phyloP scores from a whole-genome alignment of 768 basidiomycete species.

The Tylopilus vinaceipallidus region DNA sequence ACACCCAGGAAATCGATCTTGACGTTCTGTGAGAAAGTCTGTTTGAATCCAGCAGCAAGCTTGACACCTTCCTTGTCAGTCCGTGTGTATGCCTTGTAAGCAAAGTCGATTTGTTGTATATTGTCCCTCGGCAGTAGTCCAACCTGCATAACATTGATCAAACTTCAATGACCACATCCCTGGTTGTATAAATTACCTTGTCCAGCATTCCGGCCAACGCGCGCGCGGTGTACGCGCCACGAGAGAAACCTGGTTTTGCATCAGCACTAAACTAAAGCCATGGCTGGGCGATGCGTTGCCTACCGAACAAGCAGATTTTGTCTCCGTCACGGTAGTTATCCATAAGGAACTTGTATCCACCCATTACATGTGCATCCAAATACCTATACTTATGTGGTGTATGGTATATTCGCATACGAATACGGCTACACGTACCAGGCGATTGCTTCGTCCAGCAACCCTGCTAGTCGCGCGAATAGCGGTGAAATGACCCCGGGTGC shows the following conservation, averaged over 20 bases:
- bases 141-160: conserved; percentile 40
- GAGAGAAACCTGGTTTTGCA: conserved; percentile 61
- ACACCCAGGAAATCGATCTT: conserved; percentile 78
- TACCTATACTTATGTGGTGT: conserved; percentile 50
- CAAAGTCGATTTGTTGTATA: conserved; percentile 66
- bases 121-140: conserved; percentile 72
- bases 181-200: conserved; percentile 44
- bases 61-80: conserved; percentile 42
- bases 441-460: conserved; percentile 62
- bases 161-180: neutral
- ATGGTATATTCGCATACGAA: neutral
- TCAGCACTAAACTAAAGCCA: conserved; percentile 12
- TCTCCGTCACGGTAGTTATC: conserved; percentile 72
- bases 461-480: conserved; percentile 54
- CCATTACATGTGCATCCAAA: conserved; percentile 67
- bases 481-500: conserved; percentile 67
- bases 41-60: conserved; percentile 66
- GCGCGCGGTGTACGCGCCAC: conserved; percentile 64
- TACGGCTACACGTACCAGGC: conserved; percentile 53
- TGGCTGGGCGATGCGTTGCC: conserved; percentile 8
- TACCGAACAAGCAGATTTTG: conserved; percentile 72
- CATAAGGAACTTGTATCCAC: conserved; percentile 79
- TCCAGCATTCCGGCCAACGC: conserved; percentile 74
- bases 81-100: conserved; percentile 67
- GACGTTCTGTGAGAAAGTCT: conserved; percentile 66